Evolutionary conservation across 176 grass and related monocot genomes (phyloP).

Genomic region (Cenchrus purpureus): DNA sequence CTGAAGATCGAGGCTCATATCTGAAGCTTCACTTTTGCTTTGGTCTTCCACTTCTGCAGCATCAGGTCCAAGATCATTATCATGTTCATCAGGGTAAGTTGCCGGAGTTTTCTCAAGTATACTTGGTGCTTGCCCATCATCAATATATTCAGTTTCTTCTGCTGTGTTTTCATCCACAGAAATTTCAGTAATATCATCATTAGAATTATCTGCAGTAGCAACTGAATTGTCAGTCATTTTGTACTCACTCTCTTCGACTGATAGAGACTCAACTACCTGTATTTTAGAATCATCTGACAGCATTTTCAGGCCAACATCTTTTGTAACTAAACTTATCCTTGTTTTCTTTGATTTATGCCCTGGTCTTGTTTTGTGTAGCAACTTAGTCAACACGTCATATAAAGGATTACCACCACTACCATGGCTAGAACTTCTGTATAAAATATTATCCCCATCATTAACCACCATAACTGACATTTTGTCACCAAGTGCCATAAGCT

Average conservation of each 20-base stretch:
- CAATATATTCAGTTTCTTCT: constrained; percentile 46
- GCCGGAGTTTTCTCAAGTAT: constrained; percentile 38
- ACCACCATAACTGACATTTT: constrained; percentile 79
- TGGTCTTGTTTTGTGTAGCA: constrained; percentile 70
- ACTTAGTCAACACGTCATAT: constrained; percentile 70
- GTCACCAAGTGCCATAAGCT: constrained; percentile 70
- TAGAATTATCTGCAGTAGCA: constrained; percentile 47
- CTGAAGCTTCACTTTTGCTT: constrained; percentile 47
- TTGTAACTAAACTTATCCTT: constrained; percentile 69
- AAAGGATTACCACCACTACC: constrained; percentile 45
- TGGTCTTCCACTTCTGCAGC: constrained; percentile 41
- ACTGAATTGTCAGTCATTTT: constrained; percentile 36
- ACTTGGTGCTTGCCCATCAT: constrained; percentile 43
- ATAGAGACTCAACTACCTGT: constrained; percentile 41
- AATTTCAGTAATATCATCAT: constrained; percentile 36
- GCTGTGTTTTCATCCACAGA: constrained; percentile 44
- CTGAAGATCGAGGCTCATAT: constrained; percentile 34
- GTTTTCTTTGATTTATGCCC: constrained; percentile 62
- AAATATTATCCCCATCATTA: constrained; percentile 72
- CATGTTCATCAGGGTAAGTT: constrained; percentile 26
- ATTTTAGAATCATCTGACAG: constrained; percentile 74
- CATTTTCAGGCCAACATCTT: constrained; percentile 74
- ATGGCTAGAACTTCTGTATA: constrained; percentile 48
- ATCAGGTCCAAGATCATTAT: constrained; percentile 44
- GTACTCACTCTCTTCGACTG: constrained; percentile 43